Conservation (phyloP, 495 filamentous ascomycete species). For the Penicillium maclennaniae region DNA sequence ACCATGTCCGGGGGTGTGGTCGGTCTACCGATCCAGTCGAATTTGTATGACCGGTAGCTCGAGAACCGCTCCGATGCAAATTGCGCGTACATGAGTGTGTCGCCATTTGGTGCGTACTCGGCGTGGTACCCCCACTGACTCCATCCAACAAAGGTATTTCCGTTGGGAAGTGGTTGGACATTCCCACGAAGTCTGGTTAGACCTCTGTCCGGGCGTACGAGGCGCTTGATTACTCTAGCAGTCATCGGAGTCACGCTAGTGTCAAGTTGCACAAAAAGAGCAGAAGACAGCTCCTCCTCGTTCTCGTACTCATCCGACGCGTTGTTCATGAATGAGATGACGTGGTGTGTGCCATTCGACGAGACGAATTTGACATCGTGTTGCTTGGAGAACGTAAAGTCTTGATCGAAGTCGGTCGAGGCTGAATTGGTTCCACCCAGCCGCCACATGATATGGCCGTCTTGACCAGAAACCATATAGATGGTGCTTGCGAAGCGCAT, state of each 20-base stretch:
- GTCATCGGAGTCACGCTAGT: slow-evolving; percentile 34
- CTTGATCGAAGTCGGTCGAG: slow-evolving; percentile 28
- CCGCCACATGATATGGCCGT: slow-evolving; percentile 55
- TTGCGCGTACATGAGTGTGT: slow-evolving; percentile 37
- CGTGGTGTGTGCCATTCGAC: slow-evolving; percentile 35
- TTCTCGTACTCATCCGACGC: slow-evolving; percentile 38
- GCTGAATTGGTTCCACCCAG: slow-evolving; percentile 42
- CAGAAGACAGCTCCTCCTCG: slow-evolving; percentile 43
- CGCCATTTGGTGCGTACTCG: slow-evolving; percentile 48
- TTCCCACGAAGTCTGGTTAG: slow-evolving; percentile 52
- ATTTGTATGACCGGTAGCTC: slow-evolving; percentile 33
- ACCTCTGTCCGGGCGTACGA: slow-evolving; percentile 37
- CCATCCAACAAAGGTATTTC: slow-evolving; percentile 53
- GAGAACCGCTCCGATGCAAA: slow-evolving; percentile 23
- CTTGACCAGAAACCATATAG: slow-evolving; percentile 51
- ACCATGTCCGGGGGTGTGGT: slow-evolving; percentile 18
- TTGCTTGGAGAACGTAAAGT: slow-evolving; percentile 56
- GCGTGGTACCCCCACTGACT: slow-evolving; percentile 47
- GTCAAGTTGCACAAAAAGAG: slow-evolving; percentile 49
- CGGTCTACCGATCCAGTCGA: slow-evolving; percentile 29
- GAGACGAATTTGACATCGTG: slow-evolving; percentile 54
- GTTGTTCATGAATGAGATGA: slow-evolving; percentile 53
- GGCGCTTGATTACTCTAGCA: slow-evolving; percentile 36
- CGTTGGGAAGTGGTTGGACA: slow-evolving; percentile 48
- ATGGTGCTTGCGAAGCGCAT: slow-evolving; percentile 52